phyloP scores from a whole-genome alignment of 371 early-diverging fungal species.

The Mortierella sp. region DNA sequence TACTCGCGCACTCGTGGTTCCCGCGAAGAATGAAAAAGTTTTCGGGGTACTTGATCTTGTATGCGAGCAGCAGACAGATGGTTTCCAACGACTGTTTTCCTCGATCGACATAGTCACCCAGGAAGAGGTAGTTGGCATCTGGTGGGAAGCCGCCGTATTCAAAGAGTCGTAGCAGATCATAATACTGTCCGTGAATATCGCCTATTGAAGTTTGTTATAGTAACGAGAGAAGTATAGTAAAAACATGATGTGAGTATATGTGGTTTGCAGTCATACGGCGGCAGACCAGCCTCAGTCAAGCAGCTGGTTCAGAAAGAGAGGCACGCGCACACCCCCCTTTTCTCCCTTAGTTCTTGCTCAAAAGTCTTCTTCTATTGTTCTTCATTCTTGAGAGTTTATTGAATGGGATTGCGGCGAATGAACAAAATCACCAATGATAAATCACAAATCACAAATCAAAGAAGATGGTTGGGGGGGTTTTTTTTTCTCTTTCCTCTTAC shows the following conservation, averaged over 20 bases:
- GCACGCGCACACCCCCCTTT: conserved; percentile 1
- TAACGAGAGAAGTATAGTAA: neutral
- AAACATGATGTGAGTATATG: neutral
- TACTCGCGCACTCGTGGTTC: conserved; percentile 97
- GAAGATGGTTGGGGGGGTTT: no score
- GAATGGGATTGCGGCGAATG: neutral
- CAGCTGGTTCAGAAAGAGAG: neutral
- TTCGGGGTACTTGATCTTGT: conserved; percentile 96
- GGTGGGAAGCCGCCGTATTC: conserved; percentile 90
- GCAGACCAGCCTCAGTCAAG: neutral
- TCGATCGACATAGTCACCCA: conserved; percentile 98
- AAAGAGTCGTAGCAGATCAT: conserved; percentile 90
- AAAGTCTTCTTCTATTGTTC: neutral
- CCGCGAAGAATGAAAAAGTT: conserved; percentile 96
- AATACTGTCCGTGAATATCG: conserved; percentile 95
- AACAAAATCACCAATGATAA: neutral
- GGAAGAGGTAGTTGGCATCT: conserved; percentile 88
- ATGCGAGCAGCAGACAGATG: conserved; percentile 89
- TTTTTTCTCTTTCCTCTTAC: conserved; percentile 49
- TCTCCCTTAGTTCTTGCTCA: neutral
- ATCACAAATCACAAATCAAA: neutral
- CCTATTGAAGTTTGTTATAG: conserved; percentile 56
- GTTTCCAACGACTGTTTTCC: conserved; percentile 97
- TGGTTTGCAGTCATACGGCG: neutral
- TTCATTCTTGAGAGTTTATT: neutral